Percentiles rank a stretch among this genome's conserved stretches.
These are phyloP conservation scores for Penicillium nordicum DNA, from an alignment of 2,329 filamentous ascomycete species.

Conservation along the genomic window DNA sequence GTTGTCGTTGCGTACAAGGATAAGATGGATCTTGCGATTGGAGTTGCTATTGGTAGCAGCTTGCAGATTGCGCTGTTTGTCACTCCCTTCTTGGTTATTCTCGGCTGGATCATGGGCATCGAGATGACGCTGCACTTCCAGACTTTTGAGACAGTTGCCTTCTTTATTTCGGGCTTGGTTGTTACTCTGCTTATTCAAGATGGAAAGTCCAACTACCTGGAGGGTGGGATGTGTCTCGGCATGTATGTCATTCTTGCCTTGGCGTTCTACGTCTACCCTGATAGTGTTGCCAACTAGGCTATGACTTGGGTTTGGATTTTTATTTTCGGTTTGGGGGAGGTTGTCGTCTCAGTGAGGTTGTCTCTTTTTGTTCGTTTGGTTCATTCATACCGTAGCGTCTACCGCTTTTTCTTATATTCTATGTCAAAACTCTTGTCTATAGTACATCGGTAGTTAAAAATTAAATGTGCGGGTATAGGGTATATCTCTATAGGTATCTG, in stretches of 20 bases:
- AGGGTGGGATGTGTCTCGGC: conserved; percentile 68
- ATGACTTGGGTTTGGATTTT: not conserved
- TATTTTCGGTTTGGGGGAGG: not conserved
- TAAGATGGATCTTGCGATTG: conserved; percentile 66
- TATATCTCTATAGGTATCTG: not conserved
- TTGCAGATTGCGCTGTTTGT: conserved; percentile 81
- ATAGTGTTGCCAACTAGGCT: conserved; percentile 27
- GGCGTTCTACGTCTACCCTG: conserved; percentile 50
- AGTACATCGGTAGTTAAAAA: not conserved
- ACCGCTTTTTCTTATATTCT: not conserved
- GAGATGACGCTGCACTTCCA: conserved; percentile 79
- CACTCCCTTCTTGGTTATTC: conserved; percentile 73
- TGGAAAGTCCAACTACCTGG: conserved; percentile 79
- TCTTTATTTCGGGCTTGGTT: conserved; percentile 71
- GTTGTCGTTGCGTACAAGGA: conserved; percentile 74
- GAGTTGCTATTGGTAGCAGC: conserved; percentile 76
- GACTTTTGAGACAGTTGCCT: conserved; percentile 73
- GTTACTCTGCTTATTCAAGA: conserved; percentile 73
- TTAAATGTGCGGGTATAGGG: not conserved
- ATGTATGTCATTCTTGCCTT: conserved; percentile 51
- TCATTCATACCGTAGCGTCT: not conserved
- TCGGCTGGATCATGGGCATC: conserved; percentile 71
- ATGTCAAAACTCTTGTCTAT: not conserved
- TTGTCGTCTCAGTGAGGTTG: not conserved
- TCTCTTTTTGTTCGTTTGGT: not conserved